Conservation (phyloP, 768 basidiomycete genomes). For the Boletus vinaceobasis region DNA sequence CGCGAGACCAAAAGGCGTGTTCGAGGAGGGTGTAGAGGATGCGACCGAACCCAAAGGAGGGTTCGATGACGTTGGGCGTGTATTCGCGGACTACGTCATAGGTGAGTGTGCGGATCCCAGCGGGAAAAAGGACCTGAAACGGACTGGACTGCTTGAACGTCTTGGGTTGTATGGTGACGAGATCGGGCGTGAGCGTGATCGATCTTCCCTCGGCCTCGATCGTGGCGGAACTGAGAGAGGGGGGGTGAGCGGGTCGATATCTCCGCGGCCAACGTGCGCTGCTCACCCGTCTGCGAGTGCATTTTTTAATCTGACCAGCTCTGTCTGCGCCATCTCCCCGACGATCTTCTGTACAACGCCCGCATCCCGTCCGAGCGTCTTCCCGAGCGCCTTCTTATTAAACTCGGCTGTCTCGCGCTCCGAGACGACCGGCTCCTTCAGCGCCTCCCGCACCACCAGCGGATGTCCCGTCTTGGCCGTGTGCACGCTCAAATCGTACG, state of each 20-base stretch:
- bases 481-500: conserved; percentile 94
- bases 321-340: conserved; percentile 61
- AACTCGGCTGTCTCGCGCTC: conserved; percentile 78
- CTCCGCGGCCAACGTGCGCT: conserved; percentile 4
- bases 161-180: conserved; percentile 76
- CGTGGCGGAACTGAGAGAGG: conserved; percentile 44
- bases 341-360: conserved; percentile 60
- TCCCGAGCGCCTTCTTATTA: conserved; percentile 87
- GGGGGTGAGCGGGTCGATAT: not conserved
- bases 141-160: conserved; percentile 84
- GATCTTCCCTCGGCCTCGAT: conserved; percentile 62
- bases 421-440: conserved; percentile 80
- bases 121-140: conserved; percentile 23
- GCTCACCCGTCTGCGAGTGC: conserved; percentile 73
- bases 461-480: conserved; percentile 77
- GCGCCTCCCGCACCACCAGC: conserved; percentile 79
- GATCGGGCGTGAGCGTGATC: conserved; percentile 68
- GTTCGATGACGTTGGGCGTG: conserved; percentile 97
- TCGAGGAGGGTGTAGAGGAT: conserved; percentile 93
- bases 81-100: conserved; percentile 78
- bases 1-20: conserved; percentile 94
- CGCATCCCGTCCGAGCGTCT: conserved; percentile 85
- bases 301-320: conserved; percentile 61
- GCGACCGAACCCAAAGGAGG: conserved; percentile 96
- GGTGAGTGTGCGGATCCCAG: conserved; percentile 13